Conservation (phyloP, 352 stramenopile species). For the Globisporangium recalcitrans region DNA sequence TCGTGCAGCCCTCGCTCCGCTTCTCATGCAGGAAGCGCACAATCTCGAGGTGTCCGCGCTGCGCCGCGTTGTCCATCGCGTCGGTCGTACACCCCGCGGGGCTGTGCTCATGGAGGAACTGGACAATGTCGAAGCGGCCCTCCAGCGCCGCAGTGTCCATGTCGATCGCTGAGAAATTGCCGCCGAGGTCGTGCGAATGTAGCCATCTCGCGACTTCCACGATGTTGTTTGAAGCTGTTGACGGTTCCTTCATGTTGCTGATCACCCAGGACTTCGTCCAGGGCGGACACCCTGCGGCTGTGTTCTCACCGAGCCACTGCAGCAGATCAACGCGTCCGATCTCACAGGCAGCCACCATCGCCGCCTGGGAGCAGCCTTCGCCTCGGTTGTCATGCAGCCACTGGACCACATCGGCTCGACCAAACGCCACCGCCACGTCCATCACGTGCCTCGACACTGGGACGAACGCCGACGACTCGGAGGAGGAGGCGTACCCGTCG, state of each 20-base stretch:
- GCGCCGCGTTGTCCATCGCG: constrained; percentile 14
- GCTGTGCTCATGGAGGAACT: constrained; percentile 9
- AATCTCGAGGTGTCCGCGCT: constrained; percentile 11
- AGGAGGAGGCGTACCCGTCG: background rate
- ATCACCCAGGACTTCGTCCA: constrained; percentile 5
- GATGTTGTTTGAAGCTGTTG: background rate
- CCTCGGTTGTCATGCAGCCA: constrained; percentile 33
- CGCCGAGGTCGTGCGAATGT: constrained; percentile 4
- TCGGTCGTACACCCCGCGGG: constrained; percentile 9
- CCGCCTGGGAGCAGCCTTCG: constrained; percentile 22
- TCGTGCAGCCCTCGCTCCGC: constrained; percentile 15
- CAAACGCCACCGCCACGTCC: constrained; percentile 8
- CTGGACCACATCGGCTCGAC: constrained; percentile 19
- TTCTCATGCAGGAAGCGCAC: constrained; percentile 12
- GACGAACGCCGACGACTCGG: background rate
- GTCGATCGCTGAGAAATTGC: background rate
- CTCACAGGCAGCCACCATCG: background rate
- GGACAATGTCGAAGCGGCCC: constrained; percentile 6
- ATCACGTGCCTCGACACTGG: constrained; percentile 12
- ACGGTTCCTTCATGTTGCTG: background rate
- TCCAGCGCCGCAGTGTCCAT: constrained; percentile 6
- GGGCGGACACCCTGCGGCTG: background rate
- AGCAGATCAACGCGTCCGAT: constrained; percentile 6
- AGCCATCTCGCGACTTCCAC: background rate
- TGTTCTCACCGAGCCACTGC: constrained; percentile 3